Base-by-base conservation (phyloP, 2,329 filamentous ascomycete species). In the Chrysosporium keratinophilum region DNA sequence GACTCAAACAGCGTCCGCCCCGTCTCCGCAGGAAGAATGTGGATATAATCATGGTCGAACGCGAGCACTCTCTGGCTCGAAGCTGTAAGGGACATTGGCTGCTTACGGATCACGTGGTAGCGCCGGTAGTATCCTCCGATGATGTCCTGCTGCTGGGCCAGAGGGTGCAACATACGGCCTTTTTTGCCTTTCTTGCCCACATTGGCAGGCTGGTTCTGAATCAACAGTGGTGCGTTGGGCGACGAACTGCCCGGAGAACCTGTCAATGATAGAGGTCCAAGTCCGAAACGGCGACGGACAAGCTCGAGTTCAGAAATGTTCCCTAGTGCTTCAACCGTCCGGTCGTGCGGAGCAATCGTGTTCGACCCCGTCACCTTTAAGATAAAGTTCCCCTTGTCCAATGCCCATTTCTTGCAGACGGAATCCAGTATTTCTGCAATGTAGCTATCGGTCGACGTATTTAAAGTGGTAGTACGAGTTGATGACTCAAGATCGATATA, bases 371-470 rank as follows among this genome's bases (percentile, higher is more conserved):
- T 76, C 7, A 84, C 79, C 67, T 82, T 82, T 54, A 84, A 73
- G 19, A 83, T 71, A 60, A 80, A 81, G 17, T 81, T 75, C 1
- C 76, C 80, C 64, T 82, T 83, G 63, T 84, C 81, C n/a, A 84
- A 70, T 2, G 78, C 76, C 62, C 83, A 77, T 57, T 79, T 74
- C 55, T 79, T 78, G 67, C 81, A 84, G 1, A 80, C 78, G 40
- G 76, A 75, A 59, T 83, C 80, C 57, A 84, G 76, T 47, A 84
- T 75, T 63, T 84, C 81, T n/a, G 80, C 81, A 55, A 84, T 80
- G 62, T 84, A 84, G 44, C 79, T 83, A 60, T 84, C 81, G 1
- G 79, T 80, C 2, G 80, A 81, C 31, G 79, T 80, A 50, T 77
- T 76, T 50, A 82, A 69, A 2, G 75, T 76, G 54, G 76, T 76